These are phyloP conservation scores for Colletotrichum horii DNA, from an alignment of 2,329 filamentous ascomycete genomes.

Conservation along the genomic window DNA sequence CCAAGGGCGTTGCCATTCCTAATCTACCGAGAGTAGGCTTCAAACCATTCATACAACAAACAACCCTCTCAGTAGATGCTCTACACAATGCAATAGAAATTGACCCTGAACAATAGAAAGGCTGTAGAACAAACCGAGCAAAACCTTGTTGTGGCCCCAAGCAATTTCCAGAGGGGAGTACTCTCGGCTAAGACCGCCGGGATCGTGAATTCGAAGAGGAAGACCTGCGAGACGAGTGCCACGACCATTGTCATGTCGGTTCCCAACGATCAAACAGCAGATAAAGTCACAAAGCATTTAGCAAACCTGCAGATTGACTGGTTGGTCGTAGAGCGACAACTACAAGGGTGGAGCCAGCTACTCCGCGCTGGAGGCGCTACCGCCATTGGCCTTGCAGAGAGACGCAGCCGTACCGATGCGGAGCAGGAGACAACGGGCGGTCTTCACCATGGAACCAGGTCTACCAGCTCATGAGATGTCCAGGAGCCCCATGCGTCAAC, in stretches of 20 bases:
- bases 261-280: neutral
- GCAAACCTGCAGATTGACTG: neutral
- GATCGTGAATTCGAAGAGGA: neutral
- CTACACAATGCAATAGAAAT: neutral
- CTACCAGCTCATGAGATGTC: neutral
- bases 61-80: neutral
- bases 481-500: neutral
- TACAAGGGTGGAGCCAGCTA: neutral
- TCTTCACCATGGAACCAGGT: neutral
- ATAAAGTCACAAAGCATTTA: neutral
- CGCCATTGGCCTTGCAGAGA: neutral
- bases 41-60: neutral
- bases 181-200: neutral
- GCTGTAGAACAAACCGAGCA: neutral
- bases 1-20: neutral
- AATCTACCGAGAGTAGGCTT: neutral
- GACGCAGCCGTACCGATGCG: neutral
- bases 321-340: neutral
- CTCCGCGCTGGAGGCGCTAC: neutral
- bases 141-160: neutral
- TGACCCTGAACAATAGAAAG: neutral
- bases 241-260: neutral
- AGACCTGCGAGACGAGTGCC: neutral
- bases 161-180: neutral
- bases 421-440: neutral